Evolutionary conservation across 2,329 filamentous ascomycete genomes (phyloP), one percentile per base, ranked within the genome.

Genomic region (Cytospora schulzeri): DNA sequence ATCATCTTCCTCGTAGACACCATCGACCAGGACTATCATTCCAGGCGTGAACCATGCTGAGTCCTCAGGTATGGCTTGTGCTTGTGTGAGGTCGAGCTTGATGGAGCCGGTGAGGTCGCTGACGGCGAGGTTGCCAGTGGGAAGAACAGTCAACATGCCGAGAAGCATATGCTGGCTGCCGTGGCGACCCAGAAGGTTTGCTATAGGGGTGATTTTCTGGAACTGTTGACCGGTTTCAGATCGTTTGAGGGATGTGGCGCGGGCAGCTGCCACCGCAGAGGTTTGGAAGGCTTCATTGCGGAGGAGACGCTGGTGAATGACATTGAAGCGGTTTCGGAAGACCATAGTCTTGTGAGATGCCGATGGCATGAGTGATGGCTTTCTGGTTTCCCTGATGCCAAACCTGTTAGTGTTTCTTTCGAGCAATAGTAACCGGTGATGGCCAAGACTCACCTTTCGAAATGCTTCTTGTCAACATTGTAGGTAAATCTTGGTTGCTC

Each of bases 1-100:
- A 67, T 93, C 92, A 70, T 97, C 93, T 75, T 98, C 95, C 74
- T 97, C 93, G 73, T 99, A 99, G n/a, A 94, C 88, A 8, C 95
- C 95, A 71, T 99, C 95, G 0, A 97, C 87, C 0, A 99, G 83
- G 4, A 98, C 91, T 56, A 99, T 91, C 93, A 98, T 98, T 3
- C 96, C 96, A 0, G 95, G 93, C 6, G 90, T 88, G 73, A 97
- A 97, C 90, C 93, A 99, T 4, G 91, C 90, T 28, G 91, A 92
- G 72, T 94, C 89, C 66, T 92, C 88, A 0, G 93, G 93, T 62
- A 97, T 89, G 17, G 91, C 87, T 26, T 88, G 87, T 0, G 94
- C 92, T 72, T 94, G 90, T 24, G 88, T 85, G 14, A 98, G 78
- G 70, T 98, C 93, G 1, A 99, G 81, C 2, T 87, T 83, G 70